Evolutionary conservation across 1,284 basidiomycete species (phyloP), one percentile per base, ranked within the genome.

Genomic region (Trichosporon asahii): DNA sequence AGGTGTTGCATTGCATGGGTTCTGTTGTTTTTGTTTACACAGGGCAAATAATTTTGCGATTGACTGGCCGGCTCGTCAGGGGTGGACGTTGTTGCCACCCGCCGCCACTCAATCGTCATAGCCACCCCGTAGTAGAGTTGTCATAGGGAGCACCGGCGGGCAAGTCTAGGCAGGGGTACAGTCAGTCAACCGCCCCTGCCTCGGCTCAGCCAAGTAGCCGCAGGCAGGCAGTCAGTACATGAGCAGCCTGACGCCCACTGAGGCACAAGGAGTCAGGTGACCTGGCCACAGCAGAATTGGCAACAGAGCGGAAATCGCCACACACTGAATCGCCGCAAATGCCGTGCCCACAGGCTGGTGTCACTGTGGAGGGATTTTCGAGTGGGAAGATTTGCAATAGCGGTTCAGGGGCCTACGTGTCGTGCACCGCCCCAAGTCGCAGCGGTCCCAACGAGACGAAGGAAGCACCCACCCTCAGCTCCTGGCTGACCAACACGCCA

Each of bases 1-100:
- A 67, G 68, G 46, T 64, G 64, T 71, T 72, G 73, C 73, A 74
- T 74, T 74, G 73, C 73, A 74, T 74, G 60, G 69, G 31, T 61
- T 31, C 57, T 61, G 18, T 31, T 31, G 27, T 61, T 61, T 21
- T 57, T 35, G 29, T 65, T 68, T 31, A 31, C 65, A n/a, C 11
- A 33, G 9, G 4, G 29, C 14, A 15, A 12, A 31, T 29, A 31
- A 29, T 33, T n/a, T 29, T 31, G 31, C 11, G 27, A 14, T 37
- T 14, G 27, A 61, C n/a, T 25, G 49, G 49, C 49, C n/a, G 57
- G 23, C 15, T n/a, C 21, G 57, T 31, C 57, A n/a, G 27, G 57
- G 27, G 18, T n/a, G 27, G 29, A n/a, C 18, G 27, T 61, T n/a
- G 55, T 31, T n/a, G 27, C 27, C 57, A 31, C 18, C 57, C 27